phyloP scores from a whole-genome alignment of 768 basidiomycete genomes.

The Dentipellis sp. region DNA sequence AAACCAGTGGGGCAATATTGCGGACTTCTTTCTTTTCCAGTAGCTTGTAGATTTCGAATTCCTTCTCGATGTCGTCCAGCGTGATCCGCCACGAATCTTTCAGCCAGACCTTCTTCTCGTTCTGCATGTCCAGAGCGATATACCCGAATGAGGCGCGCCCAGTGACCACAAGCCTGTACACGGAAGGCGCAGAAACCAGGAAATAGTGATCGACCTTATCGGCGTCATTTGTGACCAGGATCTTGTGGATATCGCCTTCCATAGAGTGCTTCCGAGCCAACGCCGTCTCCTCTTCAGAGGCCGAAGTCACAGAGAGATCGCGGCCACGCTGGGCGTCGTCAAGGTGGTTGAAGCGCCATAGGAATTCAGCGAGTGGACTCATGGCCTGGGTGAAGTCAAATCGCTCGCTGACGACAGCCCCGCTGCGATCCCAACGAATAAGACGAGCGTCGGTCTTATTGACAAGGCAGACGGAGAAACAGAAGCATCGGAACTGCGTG shows the following conservation, averaged over 20 bases:
- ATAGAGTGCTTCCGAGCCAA: neutral
- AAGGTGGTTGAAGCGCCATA: neutral
- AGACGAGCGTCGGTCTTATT: neutral
- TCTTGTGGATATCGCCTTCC: neutral
- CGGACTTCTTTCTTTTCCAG: neutral
- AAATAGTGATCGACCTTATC: neutral
- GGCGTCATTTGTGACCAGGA: neutral
- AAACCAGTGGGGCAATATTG: neutral
- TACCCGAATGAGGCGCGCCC: neutral
- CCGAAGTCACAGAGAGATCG: neutral
- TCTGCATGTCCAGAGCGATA: neutral
- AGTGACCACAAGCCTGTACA: neutral
- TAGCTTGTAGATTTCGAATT: neutral
- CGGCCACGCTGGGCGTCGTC: neutral
- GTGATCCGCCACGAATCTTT: neutral
- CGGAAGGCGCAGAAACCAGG: neutral
- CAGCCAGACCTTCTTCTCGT: neutral
- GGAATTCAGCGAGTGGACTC: neutral
- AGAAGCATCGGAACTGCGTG: neutral
- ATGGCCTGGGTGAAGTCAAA: neutral
- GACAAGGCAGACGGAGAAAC: neutral
- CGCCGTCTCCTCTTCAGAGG: neutral
- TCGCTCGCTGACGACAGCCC: neutral
- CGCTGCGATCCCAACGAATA: conserved; percentile 5
- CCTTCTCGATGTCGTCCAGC: neutral